Evolutionary conservation across 768 basidiomycete genomes (phyloP).

Genomic region (Phallus indusiatus): DNA sequence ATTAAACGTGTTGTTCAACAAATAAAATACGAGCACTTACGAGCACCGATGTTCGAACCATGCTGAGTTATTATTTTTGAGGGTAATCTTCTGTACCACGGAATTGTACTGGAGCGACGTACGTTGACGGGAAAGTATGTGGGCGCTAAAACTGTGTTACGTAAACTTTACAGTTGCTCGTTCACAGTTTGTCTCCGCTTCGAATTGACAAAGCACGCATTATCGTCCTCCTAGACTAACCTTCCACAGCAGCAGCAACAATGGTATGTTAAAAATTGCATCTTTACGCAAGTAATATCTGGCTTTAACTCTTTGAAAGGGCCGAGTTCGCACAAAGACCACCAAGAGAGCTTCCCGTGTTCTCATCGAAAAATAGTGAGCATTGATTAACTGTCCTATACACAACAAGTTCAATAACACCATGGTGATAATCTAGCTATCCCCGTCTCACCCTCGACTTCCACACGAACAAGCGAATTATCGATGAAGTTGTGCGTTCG

Average conservation of each 20-base stretch:
- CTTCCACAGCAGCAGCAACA: constrained; percentile 22
- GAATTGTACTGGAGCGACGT: constrained; percentile 8
- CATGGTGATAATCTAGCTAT: constrained; percentile 48
- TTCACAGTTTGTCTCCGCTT: constrained; percentile 5
- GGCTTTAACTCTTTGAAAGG: constrained; percentile 39
- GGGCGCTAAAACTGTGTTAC: constrained; percentile 10
- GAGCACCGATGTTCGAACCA: constrained; percentile 86
- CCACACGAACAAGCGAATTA: constrained; percentile 99
- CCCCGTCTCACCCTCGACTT: constrained; percentile 98
- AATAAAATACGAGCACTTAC: constrained; percentile 24
- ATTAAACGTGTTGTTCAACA: background rate
- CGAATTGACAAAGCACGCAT: constrained; percentile 5
- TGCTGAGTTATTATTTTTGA: constrained; percentile 31
- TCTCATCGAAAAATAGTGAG: constrained; percentile 98
- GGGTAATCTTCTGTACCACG: background rate
- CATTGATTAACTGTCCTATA: constrained; percentile 12
- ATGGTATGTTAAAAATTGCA: constrained; percentile 37
- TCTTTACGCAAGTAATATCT: background rate
- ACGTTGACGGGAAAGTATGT: background rate
- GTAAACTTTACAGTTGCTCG: constrained; percentile 26
- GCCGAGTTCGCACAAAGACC: constrained; percentile 99
- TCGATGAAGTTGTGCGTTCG: constrained; percentile 84
- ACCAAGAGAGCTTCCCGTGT: constrained; percentile 99
- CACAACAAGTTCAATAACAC: background rate
- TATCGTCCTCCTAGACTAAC: constrained; percentile 20